These are phyloP conservation scores for Lolium multiflorum DNA, from an alignment of 176 grass and related monocot species.

Conservation along the genomic window DNA sequence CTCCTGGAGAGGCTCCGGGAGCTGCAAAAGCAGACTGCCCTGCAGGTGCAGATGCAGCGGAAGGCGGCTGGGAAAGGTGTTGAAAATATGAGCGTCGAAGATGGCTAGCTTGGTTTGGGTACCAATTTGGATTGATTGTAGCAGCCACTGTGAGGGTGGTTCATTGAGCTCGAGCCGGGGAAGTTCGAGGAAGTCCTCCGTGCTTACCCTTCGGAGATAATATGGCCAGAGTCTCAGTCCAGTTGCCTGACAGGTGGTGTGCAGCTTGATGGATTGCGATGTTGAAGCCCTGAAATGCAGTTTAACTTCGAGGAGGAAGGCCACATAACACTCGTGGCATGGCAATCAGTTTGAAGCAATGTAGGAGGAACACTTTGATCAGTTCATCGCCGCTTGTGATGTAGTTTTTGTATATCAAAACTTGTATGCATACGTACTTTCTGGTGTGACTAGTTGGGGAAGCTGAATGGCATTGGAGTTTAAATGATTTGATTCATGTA, in stretches of 20 bases:
- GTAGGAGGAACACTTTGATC: neutral
- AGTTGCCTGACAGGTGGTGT: neutral
- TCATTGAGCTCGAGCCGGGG: neutral
- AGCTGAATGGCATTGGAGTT: neutral
- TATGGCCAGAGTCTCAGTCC: neutral
- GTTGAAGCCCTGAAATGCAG: slow-evolving; percentile 14
- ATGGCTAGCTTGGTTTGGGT: slow-evolving; percentile 43
- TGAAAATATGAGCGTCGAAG: slow-evolving; percentile 48
- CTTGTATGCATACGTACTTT: neutral
- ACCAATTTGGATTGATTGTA: slow-evolving; percentile 9
- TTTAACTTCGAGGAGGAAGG: neutral
- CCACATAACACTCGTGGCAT: neutral
- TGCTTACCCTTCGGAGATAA: neutral
- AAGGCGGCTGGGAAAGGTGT: slow-evolving; percentile 41
- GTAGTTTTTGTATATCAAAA: neutral
- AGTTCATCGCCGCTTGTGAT: neutral
- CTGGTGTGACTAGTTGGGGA: neutral
- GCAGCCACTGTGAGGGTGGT: slow-evolving; percentile 5
- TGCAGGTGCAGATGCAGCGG: slow-evolving; percentile 60
- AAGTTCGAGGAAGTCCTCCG: neutral
- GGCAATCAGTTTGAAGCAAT: neutral
- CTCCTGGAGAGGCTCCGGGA: slow-evolving; percentile 72
- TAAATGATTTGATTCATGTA: neutral
- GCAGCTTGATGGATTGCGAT: neutral
- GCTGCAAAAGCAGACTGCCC: slow-evolving; percentile 59